Conservation (phyloP, 345 rosid species). For the Leavenworthia alabamica region DNA sequence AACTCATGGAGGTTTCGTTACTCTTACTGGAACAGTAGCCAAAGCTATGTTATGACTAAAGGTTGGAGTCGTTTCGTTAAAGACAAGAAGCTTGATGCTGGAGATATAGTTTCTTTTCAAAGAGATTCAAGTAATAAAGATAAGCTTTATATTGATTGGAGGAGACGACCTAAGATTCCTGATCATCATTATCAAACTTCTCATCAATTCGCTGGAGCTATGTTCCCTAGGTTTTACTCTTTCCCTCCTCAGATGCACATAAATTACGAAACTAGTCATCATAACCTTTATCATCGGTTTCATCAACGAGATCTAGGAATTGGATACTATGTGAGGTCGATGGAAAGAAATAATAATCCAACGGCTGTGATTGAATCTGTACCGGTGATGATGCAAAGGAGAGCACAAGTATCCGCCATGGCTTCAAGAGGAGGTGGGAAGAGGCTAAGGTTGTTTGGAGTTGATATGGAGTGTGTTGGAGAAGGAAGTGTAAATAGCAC, state of each 20-base stretch:
- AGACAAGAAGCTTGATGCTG: slow-evolving; percentile 92
- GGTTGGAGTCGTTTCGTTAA: slow-evolving; percentile 98
- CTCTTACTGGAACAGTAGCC: slow-evolving; percentile 96
- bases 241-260: slow-evolving; percentile 32
- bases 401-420: slow-evolving; percentile 13
- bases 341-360: slow-evolving; percentile 19
- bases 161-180: slow-evolving; percentile 54
- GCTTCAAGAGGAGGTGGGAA: slow-evolving; percentile 33
- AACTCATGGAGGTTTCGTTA: slow-evolving; percentile 82
- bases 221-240: slow-evolving; percentile 59
- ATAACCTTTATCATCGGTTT: slow-evolving; percentile 24
- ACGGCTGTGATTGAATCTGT: slow-evolving; percentile 35
- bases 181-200: slow-evolving; percentile 25
- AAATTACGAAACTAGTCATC: not conserved
- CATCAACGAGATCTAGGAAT: slow-evolving; percentile 35
- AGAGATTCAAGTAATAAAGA: slow-evolving; percentile 58
- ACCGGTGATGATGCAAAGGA: slow-evolving; percentile 27
- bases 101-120: slow-evolving; percentile 79
- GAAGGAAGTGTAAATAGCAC: slow-evolving; percentile 30
- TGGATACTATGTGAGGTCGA: slow-evolving; percentile 28
- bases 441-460: slow-evolving; percentile 61
- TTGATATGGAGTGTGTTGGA: slow-evolving; percentile 54
- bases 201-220: slow-evolving; percentile 36
- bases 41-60: slow-evolving; percentile 95
- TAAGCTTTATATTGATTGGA: slow-evolving; percentile 72